These are phyloP conservation scores for Aspergillus fumigatus DNA, from an alignment of 2,329 filamentous ascomycete genomes.

Conservation along the genomic window DNA sequence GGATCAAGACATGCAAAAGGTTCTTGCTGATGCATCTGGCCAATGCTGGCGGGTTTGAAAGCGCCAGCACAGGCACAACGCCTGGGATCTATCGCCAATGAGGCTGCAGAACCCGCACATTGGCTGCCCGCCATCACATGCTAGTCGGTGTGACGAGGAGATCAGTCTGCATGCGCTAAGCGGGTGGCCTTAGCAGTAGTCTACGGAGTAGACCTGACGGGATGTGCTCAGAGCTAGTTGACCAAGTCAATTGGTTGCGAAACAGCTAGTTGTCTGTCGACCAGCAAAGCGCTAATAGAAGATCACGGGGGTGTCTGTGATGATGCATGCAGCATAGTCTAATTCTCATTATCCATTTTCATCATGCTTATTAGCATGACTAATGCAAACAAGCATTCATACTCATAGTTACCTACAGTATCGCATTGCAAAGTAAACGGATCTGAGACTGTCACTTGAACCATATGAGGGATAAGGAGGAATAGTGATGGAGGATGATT, in stretches of 20 bases:
- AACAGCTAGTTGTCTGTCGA: background rate
- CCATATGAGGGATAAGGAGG: background rate
- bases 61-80: conserved; percentile 26
- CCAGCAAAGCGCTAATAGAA: conserved; percentile 9
- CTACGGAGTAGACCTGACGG: background rate
- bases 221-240: background rate
- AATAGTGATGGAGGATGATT: background rate
- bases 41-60: conserved; percentile 31
- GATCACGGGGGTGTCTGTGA: conserved; percentile 4
- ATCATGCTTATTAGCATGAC: background rate
- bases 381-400: background rate
- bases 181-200: conserved; percentile 4
- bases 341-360: background rate
- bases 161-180: conserved; percentile 26
- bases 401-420: background rate
- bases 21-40: conserved; percentile 30
- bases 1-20: conserved; percentile 20
- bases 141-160: conserved; percentile 30
- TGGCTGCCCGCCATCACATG: conserved; percentile 29
- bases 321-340: conserved; percentile 4
- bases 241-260: background rate
- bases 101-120: conserved; percentile 13
- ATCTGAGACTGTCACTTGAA: no score
- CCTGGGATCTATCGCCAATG: conserved; percentile 25
- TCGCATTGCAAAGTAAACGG: background rate